Percentiles rank a stretch among this genome's conserved stretches.
Evolutionary conservation across 805 yeast species (phyloP).

Genomic region (Lachancea sp.): DNA sequence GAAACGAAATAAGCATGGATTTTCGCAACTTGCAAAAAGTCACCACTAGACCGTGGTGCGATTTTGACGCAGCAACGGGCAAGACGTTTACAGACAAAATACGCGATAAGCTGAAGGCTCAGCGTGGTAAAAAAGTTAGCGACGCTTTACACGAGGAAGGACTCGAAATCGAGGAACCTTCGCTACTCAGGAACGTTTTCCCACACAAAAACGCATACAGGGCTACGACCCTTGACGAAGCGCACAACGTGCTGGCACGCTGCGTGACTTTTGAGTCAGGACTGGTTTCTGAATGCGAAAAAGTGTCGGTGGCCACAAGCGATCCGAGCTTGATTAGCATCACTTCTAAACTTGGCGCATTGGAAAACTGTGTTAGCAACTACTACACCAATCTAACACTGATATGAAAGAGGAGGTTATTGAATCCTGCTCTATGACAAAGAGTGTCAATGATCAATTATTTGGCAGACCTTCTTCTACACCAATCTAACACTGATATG

Average conservation of each 20-base stretch:
- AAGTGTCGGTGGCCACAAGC: conserved; percentile 53
- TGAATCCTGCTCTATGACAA: no score
- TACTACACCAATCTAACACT: conserved; percentile 18
- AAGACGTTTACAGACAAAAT: conserved; percentile 53
- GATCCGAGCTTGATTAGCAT: conserved; percentile 63
- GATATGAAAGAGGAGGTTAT: neutral
- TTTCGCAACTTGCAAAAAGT: conserved; percentile 45
- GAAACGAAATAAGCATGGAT: conserved; percentile 59
- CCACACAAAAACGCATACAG: conserved; percentile 29
- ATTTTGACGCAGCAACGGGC: conserved; percentile 40
- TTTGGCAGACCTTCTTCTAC: no score
- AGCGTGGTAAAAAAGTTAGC: conserved; percentile 35
- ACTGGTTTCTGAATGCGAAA: conserved; percentile 58
- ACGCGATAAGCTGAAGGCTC: conserved; percentile 46
- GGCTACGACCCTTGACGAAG: conserved; percentile 34
- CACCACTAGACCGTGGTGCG: conserved; percentile 57
- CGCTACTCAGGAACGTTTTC: conserved; percentile 32
- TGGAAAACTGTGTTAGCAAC: conserved; percentile 37
- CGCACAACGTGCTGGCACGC: conserved; percentile 50
- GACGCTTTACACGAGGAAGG: conserved; percentile 38
- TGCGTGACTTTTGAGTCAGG: conserved; percentile 52
- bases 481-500: no score
- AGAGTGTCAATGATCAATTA: no score
- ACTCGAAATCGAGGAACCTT: conserved; percentile 28
- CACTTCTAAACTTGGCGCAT: conserved; percentile 54